Conservation (phyloP, 176 grass and related monocot species). For the Triticum dicoccoides region DNA sequence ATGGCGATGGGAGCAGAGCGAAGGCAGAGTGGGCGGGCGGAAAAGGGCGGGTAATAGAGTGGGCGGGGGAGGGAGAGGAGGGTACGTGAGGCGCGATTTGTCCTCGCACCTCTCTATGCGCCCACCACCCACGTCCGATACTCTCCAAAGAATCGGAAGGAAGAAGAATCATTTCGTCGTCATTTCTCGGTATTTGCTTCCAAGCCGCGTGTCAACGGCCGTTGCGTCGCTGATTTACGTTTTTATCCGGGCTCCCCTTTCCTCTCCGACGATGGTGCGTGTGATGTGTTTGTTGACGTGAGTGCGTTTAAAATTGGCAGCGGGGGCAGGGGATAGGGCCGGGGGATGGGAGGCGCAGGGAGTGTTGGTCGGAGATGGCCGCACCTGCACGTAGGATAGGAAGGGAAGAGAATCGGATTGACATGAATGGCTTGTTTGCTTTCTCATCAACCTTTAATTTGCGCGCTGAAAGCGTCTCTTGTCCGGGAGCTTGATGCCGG, state of each 20-base stretch:
- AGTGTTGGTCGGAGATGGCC: conserved; percentile 33
- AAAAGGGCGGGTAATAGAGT: conserved; percentile 25
- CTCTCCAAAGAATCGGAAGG: neutral
- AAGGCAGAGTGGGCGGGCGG: neutral
- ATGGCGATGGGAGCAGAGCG: conserved; percentile 9
- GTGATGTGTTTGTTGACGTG: neutral
- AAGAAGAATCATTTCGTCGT: neutral
- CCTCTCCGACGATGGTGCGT: no score
- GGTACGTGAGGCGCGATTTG: conserved; percentile 51
- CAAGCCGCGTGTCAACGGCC: neutral
- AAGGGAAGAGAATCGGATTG: neutral
- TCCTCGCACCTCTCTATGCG: conserved; percentile 31
- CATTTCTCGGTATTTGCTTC: neutral
- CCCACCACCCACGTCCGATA: conserved; percentile 1
- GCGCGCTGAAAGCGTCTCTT: conserved; percentile 9
- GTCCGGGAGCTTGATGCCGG: conserved; percentile 20
- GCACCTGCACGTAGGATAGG: neutral
- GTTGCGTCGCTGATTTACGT: neutral
- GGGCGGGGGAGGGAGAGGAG: conserved; percentile 28
- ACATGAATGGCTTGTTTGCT: conserved; percentile 5
- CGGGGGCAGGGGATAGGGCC: neutral
- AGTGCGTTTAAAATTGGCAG: neutral
- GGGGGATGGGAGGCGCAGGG: conserved; percentile 22
- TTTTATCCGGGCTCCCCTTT: neutral
- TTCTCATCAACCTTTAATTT: neutral